Evolutionary conservation across 2,329 filamentous ascomycete species (phyloP).

Genomic region (Fusarium nematophilum): DNA sequence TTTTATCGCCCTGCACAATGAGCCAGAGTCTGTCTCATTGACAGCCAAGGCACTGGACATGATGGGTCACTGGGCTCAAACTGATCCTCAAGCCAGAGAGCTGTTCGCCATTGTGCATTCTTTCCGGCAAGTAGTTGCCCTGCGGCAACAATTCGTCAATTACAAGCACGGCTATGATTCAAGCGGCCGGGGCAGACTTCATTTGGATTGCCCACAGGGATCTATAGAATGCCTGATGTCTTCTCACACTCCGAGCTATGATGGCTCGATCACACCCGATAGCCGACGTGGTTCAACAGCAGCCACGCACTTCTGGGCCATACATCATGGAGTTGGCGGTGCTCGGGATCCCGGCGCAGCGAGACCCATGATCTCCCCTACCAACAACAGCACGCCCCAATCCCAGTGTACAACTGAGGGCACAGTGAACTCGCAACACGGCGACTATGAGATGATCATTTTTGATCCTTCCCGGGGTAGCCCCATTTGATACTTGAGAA

Average conservation of each 20-base stretch:
- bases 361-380: neutral
- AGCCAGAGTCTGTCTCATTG: constrained; percentile 53
- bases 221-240: constrained; percentile 9
- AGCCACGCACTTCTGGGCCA: neutral
- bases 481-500: neutral
- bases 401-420: constrained; percentile 1
- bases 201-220: neutral
- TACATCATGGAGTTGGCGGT: neutral
- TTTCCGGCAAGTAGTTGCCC: constrained; percentile 50
- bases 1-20: constrained; percentile 62
- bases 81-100: constrained; percentile 61
- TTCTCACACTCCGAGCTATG: neutral
- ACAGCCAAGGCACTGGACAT: constrained; percentile 59
- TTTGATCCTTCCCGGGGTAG: neutral
- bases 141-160: neutral
- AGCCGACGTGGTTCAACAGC: constrained; percentile 5
- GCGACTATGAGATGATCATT: neutral
- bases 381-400: neutral
- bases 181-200: neutral
- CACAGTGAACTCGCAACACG: neutral
- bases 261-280: neutral
- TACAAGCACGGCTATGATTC: neutral
- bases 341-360: neutral
- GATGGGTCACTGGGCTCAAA: constrained; percentile 60
- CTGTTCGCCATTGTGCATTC: constrained; percentile 62